Evolutionary conservation across 1,139 yeast genomes (phyloP).

Genomic region (Suhomyces guaymorum): DNA sequence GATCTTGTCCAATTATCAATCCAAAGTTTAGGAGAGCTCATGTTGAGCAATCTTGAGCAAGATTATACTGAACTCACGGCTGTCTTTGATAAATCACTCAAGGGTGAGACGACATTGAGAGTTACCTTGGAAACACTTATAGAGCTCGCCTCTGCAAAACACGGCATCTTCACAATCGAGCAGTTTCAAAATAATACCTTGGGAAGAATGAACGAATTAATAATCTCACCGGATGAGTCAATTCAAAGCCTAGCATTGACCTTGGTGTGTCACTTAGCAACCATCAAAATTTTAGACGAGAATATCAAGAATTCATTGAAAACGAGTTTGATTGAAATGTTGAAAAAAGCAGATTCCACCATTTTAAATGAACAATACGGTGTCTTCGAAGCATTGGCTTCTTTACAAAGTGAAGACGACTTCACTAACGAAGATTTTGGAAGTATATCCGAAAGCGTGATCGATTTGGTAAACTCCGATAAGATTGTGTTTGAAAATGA

Average conservation of each 20-base stretch:
- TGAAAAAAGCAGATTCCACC: slow-evolving; percentile 10
- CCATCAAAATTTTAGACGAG: slow-evolving; percentile 3
- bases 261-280: slow-evolving; percentile 21
- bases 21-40: slow-evolving; percentile 18
- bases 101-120: slow-evolving; percentile 37
- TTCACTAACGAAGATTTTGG: neutral
- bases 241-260: slow-evolving; percentile 27
- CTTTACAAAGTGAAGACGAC: slow-evolving; percentile 1
- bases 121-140: slow-evolving; percentile 36
- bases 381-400: slow-evolving; percentile 11
- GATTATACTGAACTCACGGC: slow-evolving; percentile 1
- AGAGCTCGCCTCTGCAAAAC: slow-evolving; percentile 27
- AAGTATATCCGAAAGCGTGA: too few relatives aligned
- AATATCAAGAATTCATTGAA: slow-evolving; percentile 3
- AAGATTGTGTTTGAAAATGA: slow-evolving; percentile 16
- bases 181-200: slow-evolving; percentile 23
- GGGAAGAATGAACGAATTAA: slow-evolving; percentile 21
- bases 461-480: slow-evolving; percentile 15
- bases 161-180: slow-evolving; percentile 30
- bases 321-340: slow-evolving; percentile 12
- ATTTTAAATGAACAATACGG: slow-evolving; percentile 3
- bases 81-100: slow-evolving; percentile 23
- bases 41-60: slow-evolving; percentile 9
- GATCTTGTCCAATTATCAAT: slow-evolving; percentile 54
- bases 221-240: slow-evolving; percentile 30